Evolutionary conservation across 306 rosid species (phyloP).

Genomic region (Comarum palustre): DNA sequence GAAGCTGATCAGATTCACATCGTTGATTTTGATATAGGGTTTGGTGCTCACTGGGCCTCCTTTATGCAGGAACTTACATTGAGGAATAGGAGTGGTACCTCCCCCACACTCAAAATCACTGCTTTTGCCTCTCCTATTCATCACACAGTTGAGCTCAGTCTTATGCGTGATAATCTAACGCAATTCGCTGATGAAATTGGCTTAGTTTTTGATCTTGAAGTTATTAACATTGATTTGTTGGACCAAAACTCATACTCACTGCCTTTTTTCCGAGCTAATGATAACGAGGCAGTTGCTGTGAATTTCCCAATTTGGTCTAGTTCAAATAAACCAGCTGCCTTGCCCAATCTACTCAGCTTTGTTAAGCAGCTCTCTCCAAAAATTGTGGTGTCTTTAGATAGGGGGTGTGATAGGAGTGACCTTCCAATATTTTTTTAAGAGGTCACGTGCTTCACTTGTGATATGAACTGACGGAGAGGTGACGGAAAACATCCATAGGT

Average conservation of each 20-base stretch:
- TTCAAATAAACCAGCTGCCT: slow-evolving; percentile 35
- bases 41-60: slow-evolving; percentile 52
- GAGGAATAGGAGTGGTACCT: slow-evolving; percentile 23
- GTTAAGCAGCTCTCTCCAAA: slow-evolving; percentile 43
- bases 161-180: slow-evolving; percentile 39
- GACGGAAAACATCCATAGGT: no score
- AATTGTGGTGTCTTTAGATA: slow-evolving; percentile 41
- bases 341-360: slow-evolving; percentile 38
- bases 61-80: slow-evolving; percentile 45
- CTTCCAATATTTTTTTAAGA: no score
- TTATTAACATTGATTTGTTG: slow-evolving; percentile 37
- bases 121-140: slow-evolving; percentile 47
- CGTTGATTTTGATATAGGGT: slow-evolving; percentile 49
- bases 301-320: slow-evolving; percentile 41
- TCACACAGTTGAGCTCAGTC: slow-evolving; percentile 34
- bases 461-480: no score
- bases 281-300: slow-evolving; percentile 38
- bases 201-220: slow-evolving; percentile 46
- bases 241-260: slow-evolving; percentile 29
- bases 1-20: slow-evolving; percentile 36
- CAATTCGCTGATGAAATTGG: slow-evolving; percentile 43
- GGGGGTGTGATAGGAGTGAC: slow-evolving; percentile 42
- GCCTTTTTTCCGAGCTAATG: slow-evolving; percentile 26
- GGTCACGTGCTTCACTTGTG: no score
- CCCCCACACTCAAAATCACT: slow-evolving; percentile 38